Conservation (phyloP, 1,139 yeast genomes). For the Suhomyces kunorum region DNA sequence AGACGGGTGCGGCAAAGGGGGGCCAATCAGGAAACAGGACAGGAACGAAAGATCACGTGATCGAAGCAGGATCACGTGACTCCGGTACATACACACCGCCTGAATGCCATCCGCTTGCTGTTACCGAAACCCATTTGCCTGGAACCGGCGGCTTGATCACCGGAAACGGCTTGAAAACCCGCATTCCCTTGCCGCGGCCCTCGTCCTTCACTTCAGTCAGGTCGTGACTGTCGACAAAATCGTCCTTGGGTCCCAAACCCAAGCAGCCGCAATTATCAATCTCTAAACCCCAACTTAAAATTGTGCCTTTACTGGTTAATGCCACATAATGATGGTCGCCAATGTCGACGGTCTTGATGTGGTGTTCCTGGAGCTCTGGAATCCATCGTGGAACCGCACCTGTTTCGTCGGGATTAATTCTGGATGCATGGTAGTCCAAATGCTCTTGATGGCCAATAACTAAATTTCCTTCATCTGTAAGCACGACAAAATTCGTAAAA, state of each 20-base stretch:
- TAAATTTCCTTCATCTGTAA: conserved; percentile 53
- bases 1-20: background rate
- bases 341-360: conserved; percentile 58
- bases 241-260: conserved; percentile 57
- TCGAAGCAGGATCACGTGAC: background rate
- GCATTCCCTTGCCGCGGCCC: conserved; percentile 37
- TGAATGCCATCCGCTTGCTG: conserved; percentile 85
- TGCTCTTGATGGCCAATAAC: conserved; percentile 40
- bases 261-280: conserved; percentile 65
- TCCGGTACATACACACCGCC: conserved; percentile 46
- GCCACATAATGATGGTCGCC: conserved; percentile 80
- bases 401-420: conserved; percentile 8
- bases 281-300: conserved; percentile 75
- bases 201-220: conserved; percentile 25
- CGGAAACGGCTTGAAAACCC: conserved; percentile 46
- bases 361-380: conserved; percentile 50
- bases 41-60: background rate
- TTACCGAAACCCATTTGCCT: conserved; percentile 52
- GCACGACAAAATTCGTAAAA: conserved; percentile 51
- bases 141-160: conserved; percentile 31
- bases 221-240: conserved; percentile 21
- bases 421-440: conserved; percentile 8
- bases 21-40: conserved; percentile 1
- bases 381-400: conserved; percentile 30
- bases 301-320: conserved; percentile 55